Evolutionary conservation across 305 asterid species (phyloP).

Genomic region (Rubia peregrina): DNA sequence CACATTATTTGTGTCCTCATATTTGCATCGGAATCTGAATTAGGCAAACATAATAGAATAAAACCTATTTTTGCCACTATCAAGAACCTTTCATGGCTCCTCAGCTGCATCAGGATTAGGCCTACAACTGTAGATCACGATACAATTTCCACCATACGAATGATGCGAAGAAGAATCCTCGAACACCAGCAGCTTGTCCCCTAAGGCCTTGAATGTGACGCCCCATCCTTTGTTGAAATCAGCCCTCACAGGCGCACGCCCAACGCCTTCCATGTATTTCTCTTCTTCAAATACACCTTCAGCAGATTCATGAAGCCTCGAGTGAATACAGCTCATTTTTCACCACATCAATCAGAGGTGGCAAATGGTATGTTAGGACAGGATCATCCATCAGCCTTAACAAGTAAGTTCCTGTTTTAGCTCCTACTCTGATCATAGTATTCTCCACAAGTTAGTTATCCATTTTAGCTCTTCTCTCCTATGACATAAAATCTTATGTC

Average conservation of each 20-base stretch:
- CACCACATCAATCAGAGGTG: conserved; percentile 76
- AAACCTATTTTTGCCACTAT: conserved; percentile 41
- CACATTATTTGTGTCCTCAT: too few relatives aligned
- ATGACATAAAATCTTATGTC: conserved; percentile 56
- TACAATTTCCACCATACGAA: conserved; percentile 27
- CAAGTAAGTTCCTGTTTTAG: conserved; percentile 55
- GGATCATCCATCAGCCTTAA: conserved; percentile 58
- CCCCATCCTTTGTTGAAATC: conserved; percentile 70
- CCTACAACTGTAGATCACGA: conserved; percentile 57
- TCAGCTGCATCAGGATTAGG: conserved; percentile 39
- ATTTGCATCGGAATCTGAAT: not conserved
- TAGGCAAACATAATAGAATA: conserved; percentile 69
- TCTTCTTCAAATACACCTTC: conserved; percentile 55
- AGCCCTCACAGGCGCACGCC: conserved; percentile 69
- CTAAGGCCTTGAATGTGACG: conserved; percentile 66
- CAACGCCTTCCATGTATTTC: conserved; percentile 53
- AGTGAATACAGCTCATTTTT: conserved; percentile 61
- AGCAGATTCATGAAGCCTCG: conserved; percentile 57
- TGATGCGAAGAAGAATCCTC: conserved; percentile 37
- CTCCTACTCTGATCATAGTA: conserved; percentile 43
- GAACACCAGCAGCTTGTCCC: conserved; percentile 56
- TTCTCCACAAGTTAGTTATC: conserved; percentile 65
- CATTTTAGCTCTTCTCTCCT: conserved; percentile 55
- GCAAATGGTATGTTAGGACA: conserved; percentile 49
- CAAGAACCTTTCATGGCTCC: conserved; percentile 46